A percentile compares a stretch with the other conserved stretches of the same genome.
Evolutionary conservation across 805 yeast species (phyloP).

Genomic region (Jamesozyma spencerorum): DNA sequence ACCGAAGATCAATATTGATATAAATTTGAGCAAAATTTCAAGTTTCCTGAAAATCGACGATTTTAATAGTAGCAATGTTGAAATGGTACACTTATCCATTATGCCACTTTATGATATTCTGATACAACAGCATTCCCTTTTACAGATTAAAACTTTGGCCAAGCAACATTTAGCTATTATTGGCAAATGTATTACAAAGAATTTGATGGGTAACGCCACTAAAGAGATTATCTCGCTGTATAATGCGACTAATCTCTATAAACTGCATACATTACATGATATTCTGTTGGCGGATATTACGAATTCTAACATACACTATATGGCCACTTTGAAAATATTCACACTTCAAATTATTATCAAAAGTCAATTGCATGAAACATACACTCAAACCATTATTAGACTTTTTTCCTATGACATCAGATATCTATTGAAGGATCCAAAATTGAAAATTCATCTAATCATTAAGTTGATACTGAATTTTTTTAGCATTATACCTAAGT

Average conservation of each 20-base stretch:
- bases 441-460: constrained; percentile 15
- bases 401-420: constrained; percentile 22
- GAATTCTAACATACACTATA: constrained; percentile 14
- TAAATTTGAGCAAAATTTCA: background rate
- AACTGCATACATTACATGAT: constrained; percentile 11
- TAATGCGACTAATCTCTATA: constrained; percentile 16
- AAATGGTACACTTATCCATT: constrained; percentile 2
- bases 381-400: constrained; percentile 11
- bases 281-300: constrained; percentile 21
- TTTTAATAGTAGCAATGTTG: background rate
- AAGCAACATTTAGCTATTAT: constrained; percentile 21
- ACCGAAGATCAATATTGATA: background rate
- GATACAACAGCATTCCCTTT: constrained; percentile 3
- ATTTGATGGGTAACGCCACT: constrained; percentile 7
- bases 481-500: constrained; percentile 14
- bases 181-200: constrained; percentile 14
- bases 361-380: constrained; percentile 6
- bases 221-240: constrained; percentile 16
- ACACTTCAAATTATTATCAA: constrained; percentile 23
- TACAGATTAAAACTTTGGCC: constrained; percentile 8
- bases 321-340: constrained; percentile 23
- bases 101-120: background rate
- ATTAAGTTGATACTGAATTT: constrained; percentile 22
- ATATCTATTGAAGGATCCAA: constrained; percentile 15
- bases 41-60: background rate